These are phyloP conservation scores for Trichoderma simmonsii DNA, from an alignment of 2,329 filamentous ascomycete species.

Conservation along the genomic window DNA sequence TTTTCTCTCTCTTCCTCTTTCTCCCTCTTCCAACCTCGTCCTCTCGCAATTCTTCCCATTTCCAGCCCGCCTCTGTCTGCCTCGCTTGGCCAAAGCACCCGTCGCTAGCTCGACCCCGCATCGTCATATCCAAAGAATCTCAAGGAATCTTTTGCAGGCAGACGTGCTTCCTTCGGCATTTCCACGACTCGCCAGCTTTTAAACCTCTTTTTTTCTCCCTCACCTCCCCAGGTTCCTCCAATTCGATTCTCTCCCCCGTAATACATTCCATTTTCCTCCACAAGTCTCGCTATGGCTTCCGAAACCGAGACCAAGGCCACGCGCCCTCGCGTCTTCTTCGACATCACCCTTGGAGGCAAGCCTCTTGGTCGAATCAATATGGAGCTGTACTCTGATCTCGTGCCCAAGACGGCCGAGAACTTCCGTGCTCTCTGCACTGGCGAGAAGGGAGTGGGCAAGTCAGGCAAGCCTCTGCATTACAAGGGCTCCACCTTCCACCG, in stretches of 20 bases:
- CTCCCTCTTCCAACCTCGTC: too few relatives aligned
- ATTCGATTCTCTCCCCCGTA: neutral
- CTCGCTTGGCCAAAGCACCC: neutral
- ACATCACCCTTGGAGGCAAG: constrained; percentile 76
- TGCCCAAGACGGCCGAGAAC: constrained; percentile 95
- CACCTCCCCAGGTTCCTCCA: neutral
- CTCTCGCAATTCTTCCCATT: neutral
- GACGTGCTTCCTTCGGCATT: neutral
- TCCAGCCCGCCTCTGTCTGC: neutral
- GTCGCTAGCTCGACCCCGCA: constrained; percentile 12
- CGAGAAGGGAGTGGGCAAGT: constrained; percentile 81
- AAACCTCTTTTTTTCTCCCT: neutral
- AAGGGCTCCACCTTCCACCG: constrained; percentile 93
- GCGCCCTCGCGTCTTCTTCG: constrained; percentile 86
- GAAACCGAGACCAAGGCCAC: constrained; percentile 45
- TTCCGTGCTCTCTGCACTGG: constrained; percentile 93
- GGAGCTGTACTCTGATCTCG: constrained; percentile 73
- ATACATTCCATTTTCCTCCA: neutral
- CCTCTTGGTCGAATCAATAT: constrained; percentile 77
- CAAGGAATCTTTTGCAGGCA: constrained; percentile 3
- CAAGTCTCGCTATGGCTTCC: constrained; percentile 37
- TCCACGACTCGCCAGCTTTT: neutral
- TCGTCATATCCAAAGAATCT: neutral
- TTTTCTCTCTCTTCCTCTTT: neutral
- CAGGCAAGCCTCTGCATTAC: constrained; percentile 85